These are phyloP conservation scores for Osmanthus fragrans DNA, from an alignment of 257 asterid genomes.

Conservation along the genomic window DNA sequence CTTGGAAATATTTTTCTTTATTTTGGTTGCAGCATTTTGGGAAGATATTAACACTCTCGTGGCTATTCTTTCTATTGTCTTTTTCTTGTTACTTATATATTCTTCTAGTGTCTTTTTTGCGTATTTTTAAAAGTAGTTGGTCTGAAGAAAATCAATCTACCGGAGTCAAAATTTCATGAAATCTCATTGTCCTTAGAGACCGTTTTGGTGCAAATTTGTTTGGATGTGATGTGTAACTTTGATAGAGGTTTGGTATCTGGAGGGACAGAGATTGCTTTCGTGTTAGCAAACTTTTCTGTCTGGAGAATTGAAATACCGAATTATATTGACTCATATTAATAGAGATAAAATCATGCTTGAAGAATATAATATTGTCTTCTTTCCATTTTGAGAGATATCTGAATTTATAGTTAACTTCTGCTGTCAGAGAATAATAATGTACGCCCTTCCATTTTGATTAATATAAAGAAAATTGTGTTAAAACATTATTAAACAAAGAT, in stretches of 20 bases:
- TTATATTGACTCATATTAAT: too few relatives aligned
- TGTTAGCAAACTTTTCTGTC: too few relatives aligned
- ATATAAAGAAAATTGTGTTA: too few relatives aligned
- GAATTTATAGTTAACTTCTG: too few relatives aligned
- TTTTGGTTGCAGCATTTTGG: background rate
- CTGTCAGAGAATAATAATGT: too few relatives aligned
- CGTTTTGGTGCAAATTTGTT: background rate
- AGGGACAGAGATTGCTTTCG: too few relatives aligned
- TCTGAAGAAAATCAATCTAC: background rate
- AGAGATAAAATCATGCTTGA: too few relatives aligned
- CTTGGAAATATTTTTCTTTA: background rate
- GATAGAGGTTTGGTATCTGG: background rate
- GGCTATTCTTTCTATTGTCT: background rate
- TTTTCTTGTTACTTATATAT: background rate
- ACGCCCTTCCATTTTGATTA: too few relatives aligned
- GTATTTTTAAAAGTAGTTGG: background rate
- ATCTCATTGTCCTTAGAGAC: background rate
- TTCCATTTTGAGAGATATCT: too few relatives aligned
- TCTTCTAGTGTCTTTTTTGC: background rate
- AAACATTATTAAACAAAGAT: too few relatives aligned
- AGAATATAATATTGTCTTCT: too few relatives aligned
- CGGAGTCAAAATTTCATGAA: background rate
- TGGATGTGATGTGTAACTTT: background rate
- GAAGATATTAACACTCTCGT: background rate
- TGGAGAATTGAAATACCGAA: too few relatives aligned